phyloP scores from a whole-genome alignment of 768 basidiomycete species.

The Lyophyllum decastes region DNA sequence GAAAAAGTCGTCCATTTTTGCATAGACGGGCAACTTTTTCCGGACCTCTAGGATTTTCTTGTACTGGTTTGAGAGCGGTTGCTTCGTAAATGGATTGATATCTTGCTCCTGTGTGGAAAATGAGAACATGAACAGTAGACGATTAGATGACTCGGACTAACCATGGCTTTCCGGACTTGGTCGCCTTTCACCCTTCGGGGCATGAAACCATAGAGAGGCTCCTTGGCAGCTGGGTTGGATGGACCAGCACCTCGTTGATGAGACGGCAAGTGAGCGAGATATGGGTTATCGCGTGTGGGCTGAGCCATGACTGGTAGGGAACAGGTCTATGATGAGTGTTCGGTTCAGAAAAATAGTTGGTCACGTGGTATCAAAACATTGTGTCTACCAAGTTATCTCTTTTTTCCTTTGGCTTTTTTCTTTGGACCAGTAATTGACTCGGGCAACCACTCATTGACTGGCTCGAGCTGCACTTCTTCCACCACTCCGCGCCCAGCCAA shows the following conservation, averaged over 20 bases:
- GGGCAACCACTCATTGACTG: conserved; percentile 53
- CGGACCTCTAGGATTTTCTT: conserved; percentile 83
- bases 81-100: conserved; percentile 87
- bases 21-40: conserved; percentile 87
- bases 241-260: conserved; percentile 33
- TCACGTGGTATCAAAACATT: background rate
- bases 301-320: background rate
- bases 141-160: conserved; percentile 32
- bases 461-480: conserved; percentile 16
- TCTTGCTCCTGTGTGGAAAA: conserved; percentile 62
- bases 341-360: background rate
- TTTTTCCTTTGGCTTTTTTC: conserved; percentile 31
- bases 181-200: conserved; percentile 66
- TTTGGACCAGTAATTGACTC: conserved; percentile 45
- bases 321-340: background rate
- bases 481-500: conserved; percentile 13
- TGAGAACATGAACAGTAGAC: background rate
- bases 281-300: conserved; percentile 48
- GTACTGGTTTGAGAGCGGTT: conserved; percentile 77
- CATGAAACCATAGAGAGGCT: conserved; percentile 75
- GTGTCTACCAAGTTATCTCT: no score
- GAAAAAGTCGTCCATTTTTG: conserved; percentile 92
- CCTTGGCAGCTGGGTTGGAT: conserved; percentile 28
- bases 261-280: conserved; percentile 45
- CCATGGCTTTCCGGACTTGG: conserved; percentile 73